Percentiles rank a stretch among this genome's conserved stretches.
Conservation (phyloP, 1,139 yeast species). For the Candida glucosophila region DNA sequence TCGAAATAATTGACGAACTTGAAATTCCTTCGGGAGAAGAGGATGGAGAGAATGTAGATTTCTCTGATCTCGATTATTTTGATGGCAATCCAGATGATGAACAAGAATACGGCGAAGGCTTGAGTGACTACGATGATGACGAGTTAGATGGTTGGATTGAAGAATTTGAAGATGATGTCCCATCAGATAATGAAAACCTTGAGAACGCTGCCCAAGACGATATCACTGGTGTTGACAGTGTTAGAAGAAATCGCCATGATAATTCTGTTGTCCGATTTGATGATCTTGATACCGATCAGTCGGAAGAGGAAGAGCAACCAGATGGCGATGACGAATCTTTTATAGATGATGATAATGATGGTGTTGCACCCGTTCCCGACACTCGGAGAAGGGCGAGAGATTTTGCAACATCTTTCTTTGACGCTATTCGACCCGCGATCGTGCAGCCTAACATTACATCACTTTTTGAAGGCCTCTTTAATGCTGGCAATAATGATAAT, state of each 20-base stretch:
- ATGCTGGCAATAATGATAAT: slow-evolving; percentile 1
- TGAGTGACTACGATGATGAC: slow-evolving; percentile 30
- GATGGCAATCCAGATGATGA: too few species aligned
- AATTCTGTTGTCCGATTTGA: slow-evolving; percentile 3
- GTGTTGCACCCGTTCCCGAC: slow-evolving; percentile 6
- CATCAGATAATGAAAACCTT: slow-evolving; percentile 8
- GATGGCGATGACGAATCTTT: slow-evolving; percentile 13
- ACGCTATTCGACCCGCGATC: slow-evolving; percentile 16
- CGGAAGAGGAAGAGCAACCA: slow-evolving; percentile 9
- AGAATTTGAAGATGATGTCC: slow-evolving; percentile 25
- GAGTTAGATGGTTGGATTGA: slow-evolving; percentile 40
- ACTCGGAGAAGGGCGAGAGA: slow-evolving; percentile 13
- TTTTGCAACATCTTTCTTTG: slow-evolving; percentile 16
- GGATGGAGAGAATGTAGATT: slow-evolving; percentile 25
- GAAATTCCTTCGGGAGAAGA: slow-evolving; percentile 19
- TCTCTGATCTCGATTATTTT: slow-evolving; percentile 7
- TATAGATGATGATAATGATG: slow-evolving; percentile 14
- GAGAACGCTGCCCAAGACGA: slow-evolving; percentile 5
- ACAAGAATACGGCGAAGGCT: too few species aligned
- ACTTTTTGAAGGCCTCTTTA: slow-evolving; percentile 12
- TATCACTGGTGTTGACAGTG: slow-evolving; percentile 5
- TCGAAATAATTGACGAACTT: slow-evolving; percentile 11
- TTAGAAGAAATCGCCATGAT: slow-evolving; percentile 3
- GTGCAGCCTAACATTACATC: slow-evolving; percentile 12
- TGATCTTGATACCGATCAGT: slow-evolving; percentile 2